phyloP scores from a whole-genome alignment of 306 rosid genomes.

The Biancaea sappan region DNA sequence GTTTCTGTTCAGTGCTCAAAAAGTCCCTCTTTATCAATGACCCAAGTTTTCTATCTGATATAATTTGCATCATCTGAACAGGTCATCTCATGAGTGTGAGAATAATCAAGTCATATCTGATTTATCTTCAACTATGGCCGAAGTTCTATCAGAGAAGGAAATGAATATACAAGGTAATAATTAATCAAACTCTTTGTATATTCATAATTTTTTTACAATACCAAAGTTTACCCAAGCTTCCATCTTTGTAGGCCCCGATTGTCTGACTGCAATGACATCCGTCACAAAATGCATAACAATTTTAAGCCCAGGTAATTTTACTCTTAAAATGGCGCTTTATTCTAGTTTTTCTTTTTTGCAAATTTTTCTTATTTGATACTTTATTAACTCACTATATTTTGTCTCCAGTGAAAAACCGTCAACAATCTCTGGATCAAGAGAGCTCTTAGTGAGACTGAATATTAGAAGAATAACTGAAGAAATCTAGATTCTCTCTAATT shows the following conservation, averaged over 20 bases:
- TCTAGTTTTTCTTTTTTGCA: background rate
- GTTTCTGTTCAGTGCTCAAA: conserved; percentile 31
- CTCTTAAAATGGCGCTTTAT: background rate
- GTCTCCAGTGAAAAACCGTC: conserved; percentile 50
- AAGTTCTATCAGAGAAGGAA: conserved; percentile 57
- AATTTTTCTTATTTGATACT: background rate
- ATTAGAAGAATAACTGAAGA: conserved; percentile 30
- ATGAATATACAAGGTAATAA: conserved; percentile 47
- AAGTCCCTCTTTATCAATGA: background rate
- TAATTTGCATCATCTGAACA: conserved; percentile 27
- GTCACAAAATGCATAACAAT: conserved; percentile 61
- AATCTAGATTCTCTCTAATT: too few species aligned
- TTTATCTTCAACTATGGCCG: conserved; percentile 55
- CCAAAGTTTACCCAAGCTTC: conserved; percentile 15
- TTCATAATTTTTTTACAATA: background rate
- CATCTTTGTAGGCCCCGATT: conserved; percentile 53
- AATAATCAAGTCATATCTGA: conserved; percentile 55
- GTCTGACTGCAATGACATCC: conserved; percentile 54
- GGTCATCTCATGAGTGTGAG: conserved; percentile 51
- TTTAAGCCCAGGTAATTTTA: conserved; percentile 69
- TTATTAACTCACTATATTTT: conserved; percentile 20
- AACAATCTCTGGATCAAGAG: conserved; percentile 39
- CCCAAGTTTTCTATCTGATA: conserved; percentile 25
- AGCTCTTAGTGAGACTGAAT: conserved; percentile 32
- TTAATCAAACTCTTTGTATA: background rate